Percentiles rank a stretch among this genome's conserved stretches.
phyloP scores from a whole-genome alignment of 768 basidiomycete species.

The Boletus sp. region DNA sequence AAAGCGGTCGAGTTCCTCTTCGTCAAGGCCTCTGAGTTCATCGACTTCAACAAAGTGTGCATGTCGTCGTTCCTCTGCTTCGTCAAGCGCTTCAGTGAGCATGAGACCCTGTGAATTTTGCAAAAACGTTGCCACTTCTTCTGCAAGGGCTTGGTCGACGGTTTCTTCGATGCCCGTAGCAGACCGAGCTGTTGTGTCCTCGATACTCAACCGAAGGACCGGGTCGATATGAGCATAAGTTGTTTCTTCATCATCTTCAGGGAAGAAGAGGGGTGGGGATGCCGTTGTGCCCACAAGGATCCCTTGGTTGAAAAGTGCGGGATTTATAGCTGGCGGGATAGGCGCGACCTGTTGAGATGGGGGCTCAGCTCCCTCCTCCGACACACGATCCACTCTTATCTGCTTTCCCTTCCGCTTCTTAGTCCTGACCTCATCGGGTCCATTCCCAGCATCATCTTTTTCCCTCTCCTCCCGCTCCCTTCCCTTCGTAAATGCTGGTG shows the following conservation, averaged over 20 bases:
- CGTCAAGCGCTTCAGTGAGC: slow-evolving; percentile 60
- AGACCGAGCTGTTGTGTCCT: slow-evolving; percentile 12
- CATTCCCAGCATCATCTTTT: slow-evolving; percentile 38
- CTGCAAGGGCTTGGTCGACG: slow-evolving; percentile 57
- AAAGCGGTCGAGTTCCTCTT: slow-evolving; percentile 84
- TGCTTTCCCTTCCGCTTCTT: slow-evolving; percentile 37
- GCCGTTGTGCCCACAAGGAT: slow-evolving; percentile 57
- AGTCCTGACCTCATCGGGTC: slow-evolving; percentile 22
- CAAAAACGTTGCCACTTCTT: slow-evolving; percentile 69
- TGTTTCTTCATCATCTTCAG: slow-evolving; percentile 41
- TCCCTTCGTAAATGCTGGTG: slow-evolving; percentile 82
- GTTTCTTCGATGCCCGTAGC: slow-evolving; percentile 52
- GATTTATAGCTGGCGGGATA: slow-evolving; percentile 44
- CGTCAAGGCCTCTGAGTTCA: slow-evolving; percentile 77
- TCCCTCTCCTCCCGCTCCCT: slow-evolving; percentile 65
- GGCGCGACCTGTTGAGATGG: slow-evolving; percentile 17
- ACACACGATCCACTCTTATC: slow-evolving; percentile 38
- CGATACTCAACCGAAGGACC: slow-evolving; percentile 37
- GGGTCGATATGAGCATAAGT: slow-evolving; percentile 54
- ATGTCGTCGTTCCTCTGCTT: slow-evolving; percentile 60
- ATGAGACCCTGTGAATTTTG: slow-evolving; percentile 57
- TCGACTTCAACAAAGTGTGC: slow-evolving; percentile 49
- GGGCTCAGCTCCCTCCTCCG: slow-evolving; percentile 29
- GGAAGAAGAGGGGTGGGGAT: slow-evolving; percentile 40
- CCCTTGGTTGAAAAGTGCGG: slow-evolving; percentile 58